These are phyloP conservation scores for Vinca minor DNA, from an alignment of 257 asterid genomes.

Conservation along the genomic window DNA sequence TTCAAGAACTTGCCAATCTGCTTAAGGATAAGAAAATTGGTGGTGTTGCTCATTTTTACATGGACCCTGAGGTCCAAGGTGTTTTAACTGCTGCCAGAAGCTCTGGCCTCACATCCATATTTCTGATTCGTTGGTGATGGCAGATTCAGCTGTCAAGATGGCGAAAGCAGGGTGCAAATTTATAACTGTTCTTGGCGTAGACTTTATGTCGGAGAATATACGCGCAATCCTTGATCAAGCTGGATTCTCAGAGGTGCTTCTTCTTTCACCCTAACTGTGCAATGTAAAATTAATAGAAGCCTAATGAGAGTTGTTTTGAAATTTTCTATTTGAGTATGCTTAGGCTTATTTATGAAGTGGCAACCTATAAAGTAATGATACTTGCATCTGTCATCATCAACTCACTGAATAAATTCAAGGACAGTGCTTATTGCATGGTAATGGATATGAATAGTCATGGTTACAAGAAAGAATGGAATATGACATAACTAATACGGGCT, in stretches of 20 bases:
- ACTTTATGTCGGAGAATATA: slow-evolving; percentile 95
- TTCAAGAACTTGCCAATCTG: slow-evolving; percentile 63
- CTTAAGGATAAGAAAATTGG: slow-evolving; percentile 94
- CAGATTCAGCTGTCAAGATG: slow-evolving; percentile 96
- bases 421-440: too few species aligned
- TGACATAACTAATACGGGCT: too few species aligned
- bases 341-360: background rate
- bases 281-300: background rate
- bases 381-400: background rate
- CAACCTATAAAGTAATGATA: too few species aligned
- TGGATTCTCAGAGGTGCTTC: slow-evolving; percentile 70
- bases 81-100: slow-evolving; percentile 92
- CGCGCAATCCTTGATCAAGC: slow-evolving; percentile 97
- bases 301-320: background rate
- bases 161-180: slow-evolving; percentile 83
- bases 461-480: too few species aligned
- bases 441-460: too few species aligned
- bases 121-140: slow-evolving; percentile 94
- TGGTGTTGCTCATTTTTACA: slow-evolving; percentile 92
- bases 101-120: slow-evolving; percentile 97
- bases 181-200: slow-evolving; percentile 89
- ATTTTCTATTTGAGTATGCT: too few species aligned
- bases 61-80: slow-evolving; percentile 99
- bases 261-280: background rate
- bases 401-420: background rate